Evolutionary conservation across 2,329 filamentous ascomycete genomes (phyloP), one percentile per base, ranked within the genome.

Genomic region (Gaeumannomyces sp.): DNA sequence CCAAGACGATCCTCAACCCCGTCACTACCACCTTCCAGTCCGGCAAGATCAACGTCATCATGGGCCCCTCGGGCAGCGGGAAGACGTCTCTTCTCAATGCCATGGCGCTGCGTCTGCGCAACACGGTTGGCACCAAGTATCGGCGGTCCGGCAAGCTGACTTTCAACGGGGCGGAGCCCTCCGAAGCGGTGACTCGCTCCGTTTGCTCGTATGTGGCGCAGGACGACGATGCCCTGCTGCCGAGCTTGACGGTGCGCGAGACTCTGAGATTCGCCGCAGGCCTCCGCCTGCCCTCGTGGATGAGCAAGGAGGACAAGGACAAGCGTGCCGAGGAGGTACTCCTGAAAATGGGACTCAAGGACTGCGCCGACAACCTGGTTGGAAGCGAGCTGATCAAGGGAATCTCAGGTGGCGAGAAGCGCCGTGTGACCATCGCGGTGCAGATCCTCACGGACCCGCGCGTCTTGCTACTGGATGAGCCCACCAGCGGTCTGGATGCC

Each of bases 151-250:
- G 90, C 0, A 81, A 80, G 60, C 83, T 93, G 73, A 81, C 83
- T 0, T 91, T 92, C 72, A 93, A 93, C 69, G 86, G 85, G 0
- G 84, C 89, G 0, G 76, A 83, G 1, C 90, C 90, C 0, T 89
- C 89, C 0, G 82, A 86, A 62, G 83, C 85, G 0, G 89, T 93
- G 4, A 81, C 93, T 45, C 82, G 88, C 35, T 90, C 89, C 0
- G 83, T 92, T 0, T 89, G 88, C 58, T 92, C 89, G 0, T 93
- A 91, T 67, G 90, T 93, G 8, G 91, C 88, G 28, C 90, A 93
- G 68, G 89, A 92, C 66, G 90, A 93, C 65, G 89, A 92, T 69
- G 90, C 89, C 1, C 77, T 93, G 2, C 79, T 93, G 8, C 86
- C 90, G 1, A 91, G 88, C 0, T 78, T 93, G 27, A 93, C 90